Conservation (phyloP, 441 rosid species). For the Manihot esculenta region DNA sequence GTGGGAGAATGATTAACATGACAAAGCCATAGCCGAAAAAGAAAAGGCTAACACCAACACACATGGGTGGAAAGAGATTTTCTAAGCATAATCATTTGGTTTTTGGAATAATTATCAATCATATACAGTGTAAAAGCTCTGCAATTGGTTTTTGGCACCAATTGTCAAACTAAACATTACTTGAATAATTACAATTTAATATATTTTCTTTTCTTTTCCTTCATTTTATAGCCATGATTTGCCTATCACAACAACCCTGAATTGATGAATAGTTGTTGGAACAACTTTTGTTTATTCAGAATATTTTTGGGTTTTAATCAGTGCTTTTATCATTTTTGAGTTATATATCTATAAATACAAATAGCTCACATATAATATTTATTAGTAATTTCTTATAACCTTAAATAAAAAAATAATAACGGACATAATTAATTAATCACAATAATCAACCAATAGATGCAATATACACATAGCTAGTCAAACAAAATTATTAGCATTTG, state of each 20-base stretch:
- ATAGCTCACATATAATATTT: too few species aligned
- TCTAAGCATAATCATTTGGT: conserved; percentile 34
- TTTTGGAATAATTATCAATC: conserved; percentile 31
- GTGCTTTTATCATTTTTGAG: too few species aligned
- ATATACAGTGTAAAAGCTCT: conserved; percentile 31
- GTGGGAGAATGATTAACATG: conserved; percentile 32
- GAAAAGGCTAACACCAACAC: not conserved
- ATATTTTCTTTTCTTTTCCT: conserved; percentile 4
- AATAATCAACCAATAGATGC: too few species aligned
- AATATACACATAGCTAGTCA: too few species aligned
- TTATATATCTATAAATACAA: too few species aligned
- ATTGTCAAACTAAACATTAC: conserved; percentile 25
- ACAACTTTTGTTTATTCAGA: not conserved
- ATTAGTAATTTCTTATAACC: too few species aligned
- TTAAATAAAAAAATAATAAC: too few species aligned
- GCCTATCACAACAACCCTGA: conserved; percentile 20
- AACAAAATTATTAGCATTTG: too few species aligned
- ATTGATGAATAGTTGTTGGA: conserved; percentile 19
- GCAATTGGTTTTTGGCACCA: conserved; percentile 20
- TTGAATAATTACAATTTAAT: not conserved
- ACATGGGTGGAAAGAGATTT: conserved; percentile 23
- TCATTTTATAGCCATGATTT: conserved; percentile 25
- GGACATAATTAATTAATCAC: too few species aligned
- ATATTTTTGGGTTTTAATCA: too few species aligned
- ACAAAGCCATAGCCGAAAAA: conserved; percentile 25